A percentile compares a stretch with the other conserved stretches of the same genome.
Evolutionary conservation across 23 red algal species (phyloP).

Genomic region (Gracilaria vermiculophylla): DNA sequence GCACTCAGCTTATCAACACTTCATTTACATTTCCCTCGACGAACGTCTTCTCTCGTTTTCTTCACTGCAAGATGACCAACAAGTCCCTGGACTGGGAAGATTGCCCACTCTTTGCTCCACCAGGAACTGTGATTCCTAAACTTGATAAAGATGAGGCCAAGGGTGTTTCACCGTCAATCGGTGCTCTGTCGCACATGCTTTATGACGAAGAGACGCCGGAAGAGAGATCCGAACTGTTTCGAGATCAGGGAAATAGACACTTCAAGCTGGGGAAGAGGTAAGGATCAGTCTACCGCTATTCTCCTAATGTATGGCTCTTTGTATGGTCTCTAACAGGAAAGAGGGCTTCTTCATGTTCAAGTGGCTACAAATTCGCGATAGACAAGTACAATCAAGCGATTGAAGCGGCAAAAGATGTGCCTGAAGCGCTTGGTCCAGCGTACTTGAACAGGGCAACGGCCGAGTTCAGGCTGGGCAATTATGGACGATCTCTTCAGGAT

Average conservation of each 20-base stretch:
- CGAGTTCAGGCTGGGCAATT: conserved; percentile 62
- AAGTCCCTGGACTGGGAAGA: conserved; percentile 37
- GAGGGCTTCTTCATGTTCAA: background rate
- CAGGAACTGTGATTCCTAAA: conserved; percentile 16
- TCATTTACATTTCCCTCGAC: too few relatives aligned
- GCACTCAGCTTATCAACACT: too few relatives aligned
- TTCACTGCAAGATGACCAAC: too few relatives aligned
- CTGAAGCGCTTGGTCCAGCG: conserved; percentile 9
- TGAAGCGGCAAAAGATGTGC: conserved; percentile 8
- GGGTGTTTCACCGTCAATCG: conserved; percentile 7
- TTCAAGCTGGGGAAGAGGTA: conserved; percentile 50
- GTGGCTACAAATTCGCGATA: conserved; percentile 22
- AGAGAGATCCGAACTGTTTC: conserved; percentile 48
- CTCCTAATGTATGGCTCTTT: background rate
- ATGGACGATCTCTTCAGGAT: conserved; percentile 31
- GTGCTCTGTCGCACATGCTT: conserved; percentile 58
- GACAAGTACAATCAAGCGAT: conserved; percentile 34
- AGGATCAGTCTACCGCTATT: background rate
- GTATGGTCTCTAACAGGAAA: background rate
- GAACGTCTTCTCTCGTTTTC: too few relatives aligned
- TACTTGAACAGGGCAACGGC: conserved; percentile 41
- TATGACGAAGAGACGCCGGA: conserved; percentile 65
- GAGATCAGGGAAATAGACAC: conserved; percentile 56
- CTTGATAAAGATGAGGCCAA: conserved; percentile 12
- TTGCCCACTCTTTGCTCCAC: conserved; percentile 44